A percentile compares a stretch with the other conserved stretches of the same genome.
Evolutionary conservation across 306 rosid genomes (phyloP).

Genomic region (Sophora flavescens): DNA sequence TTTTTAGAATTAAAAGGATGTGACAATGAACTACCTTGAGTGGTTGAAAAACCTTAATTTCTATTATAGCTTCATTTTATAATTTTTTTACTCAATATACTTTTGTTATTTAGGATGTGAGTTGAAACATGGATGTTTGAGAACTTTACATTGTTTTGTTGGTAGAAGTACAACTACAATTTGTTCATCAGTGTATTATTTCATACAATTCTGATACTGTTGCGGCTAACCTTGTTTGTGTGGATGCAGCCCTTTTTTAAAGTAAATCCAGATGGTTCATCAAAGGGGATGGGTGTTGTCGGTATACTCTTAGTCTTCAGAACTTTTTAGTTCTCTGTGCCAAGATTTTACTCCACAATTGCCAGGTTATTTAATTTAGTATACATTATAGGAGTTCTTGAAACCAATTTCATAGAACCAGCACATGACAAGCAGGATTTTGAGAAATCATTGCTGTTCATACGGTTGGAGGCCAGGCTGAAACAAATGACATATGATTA

Average conservation of each 20-base stretch:
- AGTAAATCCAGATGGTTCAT: constrained; percentile 72
- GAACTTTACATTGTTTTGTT: constrained; percentile 29
- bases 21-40: background rate
- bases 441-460: constrained; percentile 80
- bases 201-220: constrained; percentile 46
- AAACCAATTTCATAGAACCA: constrained; percentile 95
- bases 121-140: constrained; percentile 42
- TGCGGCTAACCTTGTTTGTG: constrained; percentile 35
- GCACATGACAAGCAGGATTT: constrained; percentile 99
- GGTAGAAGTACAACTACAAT: constrained; percentile 10
- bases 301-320: constrained; percentile 64
- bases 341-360: constrained; percentile 24
- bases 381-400: constrained; percentile 77
- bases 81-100: background rate
- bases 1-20: constrained; percentile 6
- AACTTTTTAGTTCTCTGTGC: constrained; percentile 34
- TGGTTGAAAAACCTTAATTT: background rate
- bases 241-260: constrained; percentile 92
- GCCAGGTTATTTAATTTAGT: constrained; percentile 35
- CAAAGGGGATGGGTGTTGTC: constrained; percentile 79
- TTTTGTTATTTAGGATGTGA: background rate
- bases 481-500: constrained; percentile 79
- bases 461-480: constrained; percentile 81
- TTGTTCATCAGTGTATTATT: constrained; percentile 37
- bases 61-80: background rate